Base-by-base conservation (phyloP, 257 asterid species). In the Solanum boliviense region DNA sequence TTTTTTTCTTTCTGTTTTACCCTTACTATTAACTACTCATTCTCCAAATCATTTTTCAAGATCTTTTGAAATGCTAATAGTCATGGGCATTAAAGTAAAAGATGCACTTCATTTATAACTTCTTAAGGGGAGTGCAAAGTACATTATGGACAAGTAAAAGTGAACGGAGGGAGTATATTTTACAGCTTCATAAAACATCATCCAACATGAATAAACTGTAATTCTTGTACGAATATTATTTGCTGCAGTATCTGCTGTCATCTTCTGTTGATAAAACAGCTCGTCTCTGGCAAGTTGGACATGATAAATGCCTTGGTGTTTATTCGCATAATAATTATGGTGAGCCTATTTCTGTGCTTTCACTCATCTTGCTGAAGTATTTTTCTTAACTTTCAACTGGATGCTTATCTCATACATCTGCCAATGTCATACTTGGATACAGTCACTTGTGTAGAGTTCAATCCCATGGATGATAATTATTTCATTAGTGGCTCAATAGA, bases 401-500 rank as follows among this genome's bases (percentile, higher is more conserved):
- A 16, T 29, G 25, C 7, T 81, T 29, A 29, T 16, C 68, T 81
- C 68, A 46, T 78, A 27, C 27, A 44, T 78, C 35, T 79, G 38
- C 16, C n/a, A 3, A 41, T 86, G 15, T 52, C 25, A 88, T 88
- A 81, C 87, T 32, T 32, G 88, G 89, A 81, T 93, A 93, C 98
- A 96, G 98, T 96, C 86, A 96, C 99, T 25, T 96, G 95, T 89
- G 91, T 96, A 2, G 98, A 96, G 81, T 96, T 96, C 96, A 95
- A 92, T 89, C 98, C 98, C 0, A 88, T 93, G 89, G 95, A 95
- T 74, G 99, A 96, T 76, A 92, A 96, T 85, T 92, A 89, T 90
- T 96, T 96, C 90, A 94, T 96, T 60, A 96, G 98, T 36, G 98
- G 99, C 44, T 96, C 98, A n/a, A 93, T 95, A 44, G 99, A 96